Evolutionary conservation across 1,284 basidiomycete species (phyloP).

Genomic region (Pseudozyma pruni): DNA sequence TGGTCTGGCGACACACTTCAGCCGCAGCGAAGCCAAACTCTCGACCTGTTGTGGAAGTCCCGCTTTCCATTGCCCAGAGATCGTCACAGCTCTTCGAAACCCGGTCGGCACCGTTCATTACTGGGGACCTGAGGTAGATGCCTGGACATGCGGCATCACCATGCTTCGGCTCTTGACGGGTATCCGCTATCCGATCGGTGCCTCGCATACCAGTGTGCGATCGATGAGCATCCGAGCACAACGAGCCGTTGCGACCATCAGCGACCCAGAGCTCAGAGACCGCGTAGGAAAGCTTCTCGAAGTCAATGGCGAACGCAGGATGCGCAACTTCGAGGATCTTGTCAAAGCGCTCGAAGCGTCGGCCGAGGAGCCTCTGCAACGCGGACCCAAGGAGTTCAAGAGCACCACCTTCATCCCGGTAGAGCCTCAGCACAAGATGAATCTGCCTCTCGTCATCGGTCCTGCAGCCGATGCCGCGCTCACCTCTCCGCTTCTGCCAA

Average conservation of each 20-base stretch:
- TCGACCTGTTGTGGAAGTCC: conserved; percentile 73
- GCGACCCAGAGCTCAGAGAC: conserved; percentile 68
- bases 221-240: conserved; percentile 70
- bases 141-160: conserved; percentile 73
- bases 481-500: conserved; percentile 30
- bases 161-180: conserved; percentile 71
- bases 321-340: conserved; percentile 69
- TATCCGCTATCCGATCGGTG: conserved; percentile 72
- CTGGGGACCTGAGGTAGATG: conserved; percentile 72
- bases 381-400: conserved; percentile 69
- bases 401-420: conserved; percentile 70
- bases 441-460: conserved; percentile 63
- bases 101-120: conserved; percentile 70
- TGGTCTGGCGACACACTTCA: conserved; percentile 73
- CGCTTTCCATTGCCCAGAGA: conserved; percentile 72
- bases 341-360: conserved; percentile 44
- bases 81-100: conserved; percentile 71
- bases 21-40: conserved; percentile 72
- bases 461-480: conserved; percentile 49
- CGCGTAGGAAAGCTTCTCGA: conserved; percentile 70
- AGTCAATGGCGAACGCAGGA: conserved; percentile 70
- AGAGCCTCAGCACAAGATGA: conserved; percentile 70
- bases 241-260: conserved; percentile 69
- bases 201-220: conserved; percentile 70
- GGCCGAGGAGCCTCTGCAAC: conserved; percentile 25